Conservation (phyloP, 805 yeast species). For the Myxozyma neglecta region DNA sequence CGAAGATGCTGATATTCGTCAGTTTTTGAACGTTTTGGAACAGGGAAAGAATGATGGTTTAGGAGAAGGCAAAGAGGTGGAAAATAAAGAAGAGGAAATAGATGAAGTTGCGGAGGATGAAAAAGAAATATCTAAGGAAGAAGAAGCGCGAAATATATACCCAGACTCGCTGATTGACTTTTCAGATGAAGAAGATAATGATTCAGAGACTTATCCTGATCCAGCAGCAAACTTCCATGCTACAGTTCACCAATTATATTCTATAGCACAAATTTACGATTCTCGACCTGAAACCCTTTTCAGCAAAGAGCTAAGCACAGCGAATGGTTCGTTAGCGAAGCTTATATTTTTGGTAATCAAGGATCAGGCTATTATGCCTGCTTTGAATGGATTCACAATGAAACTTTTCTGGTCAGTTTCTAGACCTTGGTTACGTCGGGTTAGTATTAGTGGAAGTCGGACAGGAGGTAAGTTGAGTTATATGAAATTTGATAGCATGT, state of each 20-base stretch:
- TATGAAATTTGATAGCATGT: background rate
- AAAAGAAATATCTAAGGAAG: background rate
- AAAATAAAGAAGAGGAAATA: background rate
- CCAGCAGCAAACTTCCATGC: conserved; percentile 5
- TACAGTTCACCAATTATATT: conserved; percentile 3
- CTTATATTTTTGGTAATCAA: conserved; percentile 21
- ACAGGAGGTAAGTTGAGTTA: conserved; percentile 19
- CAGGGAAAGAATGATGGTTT: background rate
- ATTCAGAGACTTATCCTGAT: background rate
- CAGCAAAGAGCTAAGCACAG: conserved; percentile 13
- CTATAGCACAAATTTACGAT: conserved; percentile 13
- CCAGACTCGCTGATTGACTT: conserved; percentile 7
- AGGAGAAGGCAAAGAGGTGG: background rate
- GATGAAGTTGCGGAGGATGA: background rate
- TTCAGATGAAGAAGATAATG: conserved; percentile 1
- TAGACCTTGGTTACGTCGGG: conserved; percentile 12
- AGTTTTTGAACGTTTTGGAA: background rate
- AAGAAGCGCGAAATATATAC: background rate
- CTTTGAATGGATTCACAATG: conserved; percentile 29
- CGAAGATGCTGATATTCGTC: background rate
- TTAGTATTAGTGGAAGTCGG: conserved; percentile 6
- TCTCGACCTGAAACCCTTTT: conserved; percentile 28
- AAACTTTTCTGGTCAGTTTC: conserved; percentile 8
- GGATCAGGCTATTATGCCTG: conserved; percentile 31
- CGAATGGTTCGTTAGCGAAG: conserved; percentile 18